Percentiles rank a stretch among this genome's conserved stretches.
These are phyloP conservation scores for Ricinus communis DNA, from an alignment of 345 rosid genomes.

Conservation along the genomic window DNA sequence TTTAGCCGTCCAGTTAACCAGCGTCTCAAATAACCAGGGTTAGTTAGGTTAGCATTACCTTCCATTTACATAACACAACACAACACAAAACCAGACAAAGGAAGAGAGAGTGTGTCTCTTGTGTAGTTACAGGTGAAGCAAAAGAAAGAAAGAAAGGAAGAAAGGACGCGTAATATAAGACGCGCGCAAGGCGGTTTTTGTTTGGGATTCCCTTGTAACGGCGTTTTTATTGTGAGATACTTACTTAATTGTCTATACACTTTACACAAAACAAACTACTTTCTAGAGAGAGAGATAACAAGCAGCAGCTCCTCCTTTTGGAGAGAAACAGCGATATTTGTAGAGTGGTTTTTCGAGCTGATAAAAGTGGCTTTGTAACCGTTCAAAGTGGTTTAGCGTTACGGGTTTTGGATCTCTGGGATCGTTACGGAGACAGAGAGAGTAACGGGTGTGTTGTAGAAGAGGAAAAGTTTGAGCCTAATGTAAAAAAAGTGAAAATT, in stretches of 20 bases:
- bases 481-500: neutral
- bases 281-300: neutral
- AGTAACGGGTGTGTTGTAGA: constrained; percentile 15
- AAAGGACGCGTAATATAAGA: constrained; percentile 42
- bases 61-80: neutral
- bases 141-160: too few relatives aligned
- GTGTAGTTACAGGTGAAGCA: constrained; percentile 20
- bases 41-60: constrained; percentile 27
- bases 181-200: constrained; percentile 35
- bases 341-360: constrained; percentile 22
- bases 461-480: constrained; percentile 19
- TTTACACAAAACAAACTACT: too few relatives aligned
- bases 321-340: too few relatives aligned
- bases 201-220: constrained; percentile 40
- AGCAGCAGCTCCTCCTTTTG: constrained; percentile 6
- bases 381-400: constrained; percentile 39
- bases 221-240: constrained; percentile 28
- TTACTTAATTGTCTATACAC: neutral
- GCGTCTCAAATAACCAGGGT: constrained; percentile 30
- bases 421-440: constrained; percentile 30
- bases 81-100: constrained; percentile 9
- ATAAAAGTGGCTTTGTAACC: constrained; percentile 33
- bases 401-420: constrained; percentile 39
- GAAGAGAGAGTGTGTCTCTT: neutral
- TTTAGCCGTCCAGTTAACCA: constrained; percentile 23